phyloP scores from a whole-genome alignment of 192 early-diverging fungal genomes.

The Coemansia aciculifera region DNA sequence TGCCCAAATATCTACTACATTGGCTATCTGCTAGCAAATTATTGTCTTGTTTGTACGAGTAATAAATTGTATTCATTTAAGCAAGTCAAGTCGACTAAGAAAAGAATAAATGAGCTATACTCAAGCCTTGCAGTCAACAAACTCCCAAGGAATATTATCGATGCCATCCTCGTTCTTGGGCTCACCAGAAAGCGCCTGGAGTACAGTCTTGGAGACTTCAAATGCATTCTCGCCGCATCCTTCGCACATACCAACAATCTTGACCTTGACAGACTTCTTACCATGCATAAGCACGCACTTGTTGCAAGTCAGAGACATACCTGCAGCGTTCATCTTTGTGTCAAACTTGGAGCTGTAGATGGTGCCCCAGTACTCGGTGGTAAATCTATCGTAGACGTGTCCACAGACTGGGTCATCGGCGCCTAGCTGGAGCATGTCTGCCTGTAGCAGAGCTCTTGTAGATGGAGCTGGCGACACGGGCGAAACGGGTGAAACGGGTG shows the following conservation, averaged over 20 bases:
- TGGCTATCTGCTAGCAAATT: not conserved
- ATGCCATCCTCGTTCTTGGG: not conserved
- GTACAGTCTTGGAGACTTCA: not conserved
- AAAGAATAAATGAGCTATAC: not conserved
- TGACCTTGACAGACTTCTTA: slow-evolving; percentile 2
- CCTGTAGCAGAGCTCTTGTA: not conserved
- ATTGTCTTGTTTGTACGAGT: not conserved
- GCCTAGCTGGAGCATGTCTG: slow-evolving; percentile 6
- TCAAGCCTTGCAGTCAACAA: not conserved
- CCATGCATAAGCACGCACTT: slow-evolving; percentile 15
- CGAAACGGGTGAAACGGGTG: not conserved
- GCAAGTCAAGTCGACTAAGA: not conserved
- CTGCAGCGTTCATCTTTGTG: not conserved
- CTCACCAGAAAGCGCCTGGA: not conserved
- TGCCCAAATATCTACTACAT: no score
- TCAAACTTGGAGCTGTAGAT: slow-evolving; percentile 8
- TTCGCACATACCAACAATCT: slow-evolving; percentile 12
- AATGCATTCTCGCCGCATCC: slow-evolving; percentile 4
- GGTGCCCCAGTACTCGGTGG: not conserved
- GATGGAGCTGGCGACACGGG: not conserved
- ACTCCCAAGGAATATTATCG: not conserved
- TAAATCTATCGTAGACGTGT: not conserved
- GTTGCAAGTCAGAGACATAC: slow-evolving; percentile 11
- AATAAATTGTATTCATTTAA: not conserved
- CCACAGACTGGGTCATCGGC: slow-evolving; percentile 4